Evolutionary conservation across 257 asterid genomes (phyloP).

Genomic region (Datura wrightii): DNA sequence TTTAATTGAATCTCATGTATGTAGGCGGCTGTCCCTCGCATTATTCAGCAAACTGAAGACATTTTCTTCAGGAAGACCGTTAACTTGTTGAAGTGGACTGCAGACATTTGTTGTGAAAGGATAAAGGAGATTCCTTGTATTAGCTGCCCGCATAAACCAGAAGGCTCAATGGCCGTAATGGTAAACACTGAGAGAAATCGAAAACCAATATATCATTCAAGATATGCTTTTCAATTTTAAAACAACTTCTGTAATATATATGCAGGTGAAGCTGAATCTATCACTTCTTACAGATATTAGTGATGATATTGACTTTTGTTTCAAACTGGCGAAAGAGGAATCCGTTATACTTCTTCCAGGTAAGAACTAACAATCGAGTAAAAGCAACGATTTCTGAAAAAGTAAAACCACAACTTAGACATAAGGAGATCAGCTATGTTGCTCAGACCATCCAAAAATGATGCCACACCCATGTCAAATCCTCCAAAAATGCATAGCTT

Average conservation of each 20-base stretch:
- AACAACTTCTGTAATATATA: neutral
- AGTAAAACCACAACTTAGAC: neutral
- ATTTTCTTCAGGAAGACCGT: constrained; percentile 53
- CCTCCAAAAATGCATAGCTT: neutral
- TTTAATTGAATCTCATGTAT: neutral
- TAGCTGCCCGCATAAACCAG: constrained; percentile 68
- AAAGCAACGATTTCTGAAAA: neutral
- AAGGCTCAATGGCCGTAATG: constrained; percentile 90
- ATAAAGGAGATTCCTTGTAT: constrained; percentile 65
- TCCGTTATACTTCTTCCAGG: constrained; percentile 86
- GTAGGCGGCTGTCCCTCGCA: constrained; percentile 85
- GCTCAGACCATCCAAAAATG: neutral
- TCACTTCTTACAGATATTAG: constrained; percentile 60
- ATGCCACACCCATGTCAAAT: neutral
- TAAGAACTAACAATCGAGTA: constrained; percentile 34
- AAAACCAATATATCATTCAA: neutral
- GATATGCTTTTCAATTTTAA: neutral
- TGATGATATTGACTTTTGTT: constrained; percentile 71
- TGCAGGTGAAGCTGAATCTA: constrained; percentile 67
- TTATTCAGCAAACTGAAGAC: constrained; percentile 65
- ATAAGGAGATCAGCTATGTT: neutral
- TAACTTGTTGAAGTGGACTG: constrained; percentile 57
- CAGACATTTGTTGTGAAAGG: constrained; percentile 57
- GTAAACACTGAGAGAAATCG: constrained; percentile 39
- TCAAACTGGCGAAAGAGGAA: constrained; percentile 90